Percentiles rank a stretch among this genome's conserved stretches.
These are phyloP conservation scores for Quercus lobata DNA, from an alignment of 331 rosid genomes.

Conservation along the genomic window DNA sequence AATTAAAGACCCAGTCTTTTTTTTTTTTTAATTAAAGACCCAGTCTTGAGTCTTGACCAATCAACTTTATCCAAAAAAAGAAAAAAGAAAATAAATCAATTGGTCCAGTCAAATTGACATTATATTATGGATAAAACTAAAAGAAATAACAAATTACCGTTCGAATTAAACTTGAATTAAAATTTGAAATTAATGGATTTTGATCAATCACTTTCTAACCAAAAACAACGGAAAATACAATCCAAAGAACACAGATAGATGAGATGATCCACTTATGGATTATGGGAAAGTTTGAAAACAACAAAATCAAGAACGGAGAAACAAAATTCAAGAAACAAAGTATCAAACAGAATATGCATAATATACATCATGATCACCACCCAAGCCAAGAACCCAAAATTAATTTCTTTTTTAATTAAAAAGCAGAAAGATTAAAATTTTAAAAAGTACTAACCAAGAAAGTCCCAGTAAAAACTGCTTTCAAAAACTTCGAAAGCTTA, in stretches of 20 bases:
- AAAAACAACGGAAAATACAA: background rate
- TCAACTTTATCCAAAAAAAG: background rate
- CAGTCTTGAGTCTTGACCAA: background rate
- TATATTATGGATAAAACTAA: too few species aligned
- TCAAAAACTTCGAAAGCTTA: conserved; percentile 22
- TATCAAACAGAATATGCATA: background rate
- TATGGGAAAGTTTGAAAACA: background rate
- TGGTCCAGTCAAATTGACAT: too few species aligned
- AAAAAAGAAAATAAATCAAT: background rate
- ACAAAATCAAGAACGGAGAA: background rate
- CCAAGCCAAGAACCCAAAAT: background rate
- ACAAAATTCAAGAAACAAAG: background rate
- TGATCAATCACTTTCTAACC: background rate
- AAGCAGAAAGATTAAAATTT: background rate
- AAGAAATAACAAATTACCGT: background rate
- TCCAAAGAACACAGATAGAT: background rate
- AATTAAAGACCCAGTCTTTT: too few species aligned
- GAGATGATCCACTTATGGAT: too few species aligned
- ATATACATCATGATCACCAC: background rate
- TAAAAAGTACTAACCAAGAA: conserved; percentile 30
- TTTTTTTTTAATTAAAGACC: too few species aligned
- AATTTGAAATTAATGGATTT: background rate
- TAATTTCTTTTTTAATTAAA: background rate
- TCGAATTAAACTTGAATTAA: background rate
- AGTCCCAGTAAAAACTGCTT: conserved; percentile 30